Base-by-base conservation (phyloP, 371 early-diverging fungal genomes). In the Haplosporangium sp. region DNA sequence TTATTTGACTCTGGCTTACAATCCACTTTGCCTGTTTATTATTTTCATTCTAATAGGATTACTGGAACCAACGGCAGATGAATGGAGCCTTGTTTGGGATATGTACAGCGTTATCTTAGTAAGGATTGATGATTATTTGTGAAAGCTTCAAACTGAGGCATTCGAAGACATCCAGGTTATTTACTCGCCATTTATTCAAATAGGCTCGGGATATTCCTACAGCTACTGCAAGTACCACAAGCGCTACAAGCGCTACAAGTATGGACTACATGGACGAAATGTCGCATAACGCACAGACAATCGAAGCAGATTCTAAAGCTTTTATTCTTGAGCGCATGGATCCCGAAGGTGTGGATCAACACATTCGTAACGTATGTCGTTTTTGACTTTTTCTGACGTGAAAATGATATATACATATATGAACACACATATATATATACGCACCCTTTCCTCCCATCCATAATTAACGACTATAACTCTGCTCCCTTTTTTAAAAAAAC, bases 31-130 rank as follows among this genome's bases (percentile, higher is more conserved):
- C 6, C 53, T 53, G 17, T 19, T 53, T 7, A 15, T 50, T 50
- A 5, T n/a, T 15, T 55, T 55, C n/a, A 6, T 52, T 19, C 52
- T n/a, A 52, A 13, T 55, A 78, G 78, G 78, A 1, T 48, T 78
- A 1, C 34, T 78, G n/a, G 64, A 60, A 13, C 69, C 70, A n/a
- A 62, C 64, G 3, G 42, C 58, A 4, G 59, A 68, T 3, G 81
- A 74, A 34, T 81, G 81, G 81, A 45, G 59, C n/a, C 48, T 45
- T 6, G 71, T 74, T 9, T 81, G 81, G 81, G 67, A 68, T 13
- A 71, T 40, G 38, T 81, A 81, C 44, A 81, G 75, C 35, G 47
- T 40, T 53, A 56, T 72, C 11, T 19, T 74, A 56, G 81, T 81
- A 74, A 40, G 71, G 5, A 0, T 35, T 13, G 0, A 7, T 27